Conservation (phyloP, 2,329 filamentous ascomycete species). For the Ophiostoma sp. region DNA sequence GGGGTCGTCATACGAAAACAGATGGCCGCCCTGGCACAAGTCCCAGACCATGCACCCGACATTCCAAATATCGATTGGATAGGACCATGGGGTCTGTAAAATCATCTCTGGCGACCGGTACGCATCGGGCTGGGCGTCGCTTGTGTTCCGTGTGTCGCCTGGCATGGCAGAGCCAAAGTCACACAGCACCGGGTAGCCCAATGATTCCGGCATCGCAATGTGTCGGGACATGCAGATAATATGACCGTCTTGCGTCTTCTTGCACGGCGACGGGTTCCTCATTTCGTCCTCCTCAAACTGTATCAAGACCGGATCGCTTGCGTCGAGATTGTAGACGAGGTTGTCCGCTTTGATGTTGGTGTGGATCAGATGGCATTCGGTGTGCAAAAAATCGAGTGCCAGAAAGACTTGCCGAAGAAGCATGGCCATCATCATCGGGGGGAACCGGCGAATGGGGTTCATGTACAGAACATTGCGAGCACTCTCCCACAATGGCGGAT, state of each 20-base stretch:
- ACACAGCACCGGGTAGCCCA: neutral
- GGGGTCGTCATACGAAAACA: too few species aligned
- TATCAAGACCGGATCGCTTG: neutral
- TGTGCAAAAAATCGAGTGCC: neutral
- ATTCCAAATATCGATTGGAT: neutral
- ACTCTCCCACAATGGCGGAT: neutral
- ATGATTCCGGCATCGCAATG: neutral
- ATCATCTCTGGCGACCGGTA: neutral
- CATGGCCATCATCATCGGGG: too few species aligned
- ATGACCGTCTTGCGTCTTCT: neutral
- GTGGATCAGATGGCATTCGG: neutral
- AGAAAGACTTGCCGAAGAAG: neutral
- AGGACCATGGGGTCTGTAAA: neutral
- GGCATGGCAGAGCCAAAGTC: neutral
- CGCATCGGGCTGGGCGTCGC: neutral
- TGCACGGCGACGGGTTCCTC: neutral
- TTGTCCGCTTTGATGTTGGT: neutral
- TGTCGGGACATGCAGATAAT: neutral
- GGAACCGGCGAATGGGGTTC: neutral
- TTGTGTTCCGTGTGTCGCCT: neutral
- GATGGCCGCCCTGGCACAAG: too few species aligned
- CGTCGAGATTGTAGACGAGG: neutral
- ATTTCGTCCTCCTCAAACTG: neutral
- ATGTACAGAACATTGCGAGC: slow-evolving; percentile 19
- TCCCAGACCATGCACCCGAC: neutral